Percentiles rank a stretch among this genome's conserved stretches.
Conservation (phyloP, 2,329 filamentous ascomycete genomes). For the Fusarium sterilihyphosum region DNA sequence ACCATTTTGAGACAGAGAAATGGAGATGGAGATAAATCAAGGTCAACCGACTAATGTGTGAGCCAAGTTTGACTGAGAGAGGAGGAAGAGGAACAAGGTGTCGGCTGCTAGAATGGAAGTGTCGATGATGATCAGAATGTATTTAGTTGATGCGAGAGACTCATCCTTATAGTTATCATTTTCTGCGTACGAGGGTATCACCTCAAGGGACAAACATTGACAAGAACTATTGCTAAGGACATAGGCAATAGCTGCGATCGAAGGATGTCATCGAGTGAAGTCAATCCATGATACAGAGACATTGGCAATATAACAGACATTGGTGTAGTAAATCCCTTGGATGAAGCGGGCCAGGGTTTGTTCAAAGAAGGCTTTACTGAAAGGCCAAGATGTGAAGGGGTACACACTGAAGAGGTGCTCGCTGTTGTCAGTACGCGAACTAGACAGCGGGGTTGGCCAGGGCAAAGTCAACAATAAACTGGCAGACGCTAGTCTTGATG, state of each 20-base stretch:
- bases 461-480: neutral
- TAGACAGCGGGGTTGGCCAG: neutral
- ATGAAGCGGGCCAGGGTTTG: neutral
- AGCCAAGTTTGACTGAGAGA: neutral
- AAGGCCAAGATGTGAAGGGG: neutral
- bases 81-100: neutral
- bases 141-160: neutral
- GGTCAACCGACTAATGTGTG: neutral
- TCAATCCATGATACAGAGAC: neutral
- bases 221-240: constrained; percentile 7
- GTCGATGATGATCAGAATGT: constrained; percentile 10
- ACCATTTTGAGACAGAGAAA: constrained; percentile 36
- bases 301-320: constrained; percentile 12
- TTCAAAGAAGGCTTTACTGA: neutral
- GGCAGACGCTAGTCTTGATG: constrained; percentile 1
- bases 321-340: constrained; percentile 5
- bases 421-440: neutral
- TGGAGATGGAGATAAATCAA: neutral
- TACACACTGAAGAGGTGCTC: neutral
- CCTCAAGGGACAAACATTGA: constrained; percentile 2
- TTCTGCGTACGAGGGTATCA: neutral
- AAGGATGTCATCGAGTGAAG: neutral
- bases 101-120: neutral
- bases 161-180: constrained; percentile 29
- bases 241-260: neutral